These are phyloP conservation scores for Wolfiporia cocos DNA, from an alignment of 1,284 basidiomycete species.

Conservation along the genomic window DNA sequence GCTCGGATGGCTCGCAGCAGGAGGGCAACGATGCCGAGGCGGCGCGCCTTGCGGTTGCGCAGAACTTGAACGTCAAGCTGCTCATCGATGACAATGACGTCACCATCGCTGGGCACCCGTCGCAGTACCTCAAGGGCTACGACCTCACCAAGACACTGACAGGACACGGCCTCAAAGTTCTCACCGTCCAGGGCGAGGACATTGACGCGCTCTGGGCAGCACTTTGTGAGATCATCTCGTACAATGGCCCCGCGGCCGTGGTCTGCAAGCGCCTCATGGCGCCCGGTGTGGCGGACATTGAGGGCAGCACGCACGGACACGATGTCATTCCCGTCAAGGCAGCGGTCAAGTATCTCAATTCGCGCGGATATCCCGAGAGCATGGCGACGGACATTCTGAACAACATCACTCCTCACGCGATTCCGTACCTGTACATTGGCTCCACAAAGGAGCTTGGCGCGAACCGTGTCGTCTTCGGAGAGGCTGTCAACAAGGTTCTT, in stretches of 20 bases:
- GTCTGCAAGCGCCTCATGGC: constrained; percentile 76
- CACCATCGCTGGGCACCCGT: constrained; percentile 82
- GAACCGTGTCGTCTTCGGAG: constrained; percentile 77
- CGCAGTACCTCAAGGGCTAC: constrained; percentile 77
- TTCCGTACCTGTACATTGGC: constrained; percentile 60
- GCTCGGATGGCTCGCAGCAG: constrained; percentile 85
- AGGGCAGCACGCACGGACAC: constrained; percentile 75
- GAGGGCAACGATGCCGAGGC: constrained; percentile 88
- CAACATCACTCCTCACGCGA: constrained; percentile 55
- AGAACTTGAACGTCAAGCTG: constrained; percentile 75
- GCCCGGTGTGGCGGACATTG: constrained; percentile 70
- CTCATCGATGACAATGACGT: constrained; percentile 87
- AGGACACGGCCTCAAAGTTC: constrained; percentile 75
- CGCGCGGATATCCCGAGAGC: constrained; percentile 56
- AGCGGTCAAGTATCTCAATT: constrained; percentile 66
- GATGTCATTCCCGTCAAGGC: constrained; percentile 78
- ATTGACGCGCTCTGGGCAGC: constrained; percentile 71
- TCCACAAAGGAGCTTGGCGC: constrained; percentile 70
- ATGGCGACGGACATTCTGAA: constrained; percentile 47
- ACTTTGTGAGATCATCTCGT: constrained; percentile 45
- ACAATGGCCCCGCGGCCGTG: constrained; percentile 75
- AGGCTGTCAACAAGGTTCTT: constrained; percentile 73
- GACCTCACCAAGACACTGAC: constrained; percentile 63
- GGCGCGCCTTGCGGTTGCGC: constrained; percentile 77
- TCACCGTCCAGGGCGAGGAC: constrained; percentile 71